Evolutionary conservation across 2,329 filamentous ascomycete species (phyloP).

Genomic region (Fonsecaea pedrosoi): DNA sequence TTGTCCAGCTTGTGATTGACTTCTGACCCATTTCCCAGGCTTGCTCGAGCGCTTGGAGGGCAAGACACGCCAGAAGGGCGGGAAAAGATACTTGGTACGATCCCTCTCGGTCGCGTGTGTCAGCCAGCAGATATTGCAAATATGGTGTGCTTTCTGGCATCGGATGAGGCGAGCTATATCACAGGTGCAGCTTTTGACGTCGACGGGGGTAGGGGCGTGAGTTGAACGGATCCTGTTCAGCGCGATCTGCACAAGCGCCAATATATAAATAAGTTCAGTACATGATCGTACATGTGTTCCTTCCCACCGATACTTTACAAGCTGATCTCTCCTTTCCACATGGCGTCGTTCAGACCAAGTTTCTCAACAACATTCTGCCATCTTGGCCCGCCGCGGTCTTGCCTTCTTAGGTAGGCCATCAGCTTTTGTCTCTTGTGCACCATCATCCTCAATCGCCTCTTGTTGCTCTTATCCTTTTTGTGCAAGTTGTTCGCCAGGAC

Average conservation of each 20-base stretch:
- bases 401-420: conserved; percentile 81
- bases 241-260: neutral
- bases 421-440: conserved; percentile 90
- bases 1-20: neutral
- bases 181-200: conserved; percentile 41
- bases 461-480: conserved; percentile 88
- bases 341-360: conserved; percentile 83
- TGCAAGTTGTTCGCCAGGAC: conserved; percentile 75
- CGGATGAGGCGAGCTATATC: conserved; percentile 37
- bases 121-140: conserved; percentile 42
- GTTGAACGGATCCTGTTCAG: conserved; percentile 21
- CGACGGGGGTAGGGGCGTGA: conserved; percentile 39
- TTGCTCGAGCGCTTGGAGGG: conserved; percentile 25
- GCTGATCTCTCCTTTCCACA: conserved; percentile 88
- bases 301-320: conserved; percentile 58
- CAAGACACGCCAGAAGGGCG: conserved; percentile 28
- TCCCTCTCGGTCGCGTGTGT: conserved; percentile 39
- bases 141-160: conserved; percentile 40
- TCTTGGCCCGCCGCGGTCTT: conserved; percentile 87
- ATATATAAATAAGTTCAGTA: conserved; percentile 6
- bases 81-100: conserved; percentile 27
- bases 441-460: conserved; percentile 82
- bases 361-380: conserved; percentile 87
- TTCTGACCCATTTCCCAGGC: conserved; percentile 4
- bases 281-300: conserved; percentile 29